A percentile compares a stretch with the other conserved stretches of the same genome.
Conservation (phyloP, 202 grass and related monocot species). For the Setaria italica region DNA sequence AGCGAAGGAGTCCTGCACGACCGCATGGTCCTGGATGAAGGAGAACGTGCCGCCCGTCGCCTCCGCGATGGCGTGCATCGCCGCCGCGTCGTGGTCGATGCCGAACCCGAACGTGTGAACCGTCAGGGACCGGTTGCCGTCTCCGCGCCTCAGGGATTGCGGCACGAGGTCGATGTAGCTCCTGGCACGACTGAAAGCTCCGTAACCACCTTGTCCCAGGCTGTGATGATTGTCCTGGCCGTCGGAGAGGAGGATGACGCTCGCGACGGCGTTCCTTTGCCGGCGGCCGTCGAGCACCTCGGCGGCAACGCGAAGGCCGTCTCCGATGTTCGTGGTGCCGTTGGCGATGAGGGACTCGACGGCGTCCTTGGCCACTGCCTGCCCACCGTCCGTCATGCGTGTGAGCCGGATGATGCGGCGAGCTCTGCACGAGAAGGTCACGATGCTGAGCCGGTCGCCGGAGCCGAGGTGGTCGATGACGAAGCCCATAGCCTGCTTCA, state of each 20-base stretch:
- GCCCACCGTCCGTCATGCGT: constrained; percentile 38
- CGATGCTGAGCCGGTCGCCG: constrained; percentile 18
- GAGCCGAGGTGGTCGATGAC: constrained; percentile 41
- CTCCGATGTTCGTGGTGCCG: constrained; percentile 51
- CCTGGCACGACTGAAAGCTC: background rate
- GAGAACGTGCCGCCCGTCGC: constrained; percentile 29
- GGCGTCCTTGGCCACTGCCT: constrained; percentile 12
- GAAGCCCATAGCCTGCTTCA: constrained; percentile 54
- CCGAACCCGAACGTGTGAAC: constrained; percentile 68
- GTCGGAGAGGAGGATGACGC: constrained; percentile 62
- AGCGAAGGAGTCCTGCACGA: constrained; percentile 59
- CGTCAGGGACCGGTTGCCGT: background rate
- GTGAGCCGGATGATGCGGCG: constrained; percentile 17
- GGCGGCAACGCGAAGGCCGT: constrained; percentile 54
- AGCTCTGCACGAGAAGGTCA: background rate
- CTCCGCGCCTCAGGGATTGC: background rate
- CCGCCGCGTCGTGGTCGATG: constrained; percentile 39
- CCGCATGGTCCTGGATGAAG: constrained; percentile 52
- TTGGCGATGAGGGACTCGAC: constrained; percentile 19
- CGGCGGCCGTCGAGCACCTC: constrained; percentile 51
- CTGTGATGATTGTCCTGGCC: constrained; percentile 44
- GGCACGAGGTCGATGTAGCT: background rate
- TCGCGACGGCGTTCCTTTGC: constrained; percentile 45
- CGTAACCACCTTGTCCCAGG: background rate
- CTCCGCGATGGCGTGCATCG: constrained; percentile 26